A percentile compares a stretch with the other conserved stretches of the same genome.
Conservation (phyloP, 345 rosid genomes). For the Litchi chinensis region DNA sequence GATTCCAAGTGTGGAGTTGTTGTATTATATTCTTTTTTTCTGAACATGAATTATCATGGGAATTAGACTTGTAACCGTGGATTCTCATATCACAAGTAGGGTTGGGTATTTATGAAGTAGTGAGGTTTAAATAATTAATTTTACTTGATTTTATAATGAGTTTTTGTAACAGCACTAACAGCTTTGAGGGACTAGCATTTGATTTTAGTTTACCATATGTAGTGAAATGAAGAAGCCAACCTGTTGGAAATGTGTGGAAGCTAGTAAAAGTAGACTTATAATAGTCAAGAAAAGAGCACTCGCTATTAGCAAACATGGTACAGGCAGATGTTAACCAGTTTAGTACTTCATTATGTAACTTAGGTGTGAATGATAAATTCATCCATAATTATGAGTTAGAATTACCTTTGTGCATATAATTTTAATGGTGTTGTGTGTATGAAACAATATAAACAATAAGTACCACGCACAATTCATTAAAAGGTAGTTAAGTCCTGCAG, state of each 20-base stretch:
- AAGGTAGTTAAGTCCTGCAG: conserved; percentile 17
- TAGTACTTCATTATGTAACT: neutral
- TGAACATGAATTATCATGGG: neutral
- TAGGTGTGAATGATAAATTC: neutral
- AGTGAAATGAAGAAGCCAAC: neutral
- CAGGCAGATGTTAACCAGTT: neutral
- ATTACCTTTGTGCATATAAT: conserved; percentile 2
- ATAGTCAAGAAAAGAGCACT: neutral
- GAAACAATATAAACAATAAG: conserved; percentile 1
- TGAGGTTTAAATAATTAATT: neutral
- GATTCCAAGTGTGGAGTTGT: neutral
- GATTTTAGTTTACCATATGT: neutral
- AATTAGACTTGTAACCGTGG: neutral
- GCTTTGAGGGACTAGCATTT: neutral
- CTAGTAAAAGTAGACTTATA: neutral
- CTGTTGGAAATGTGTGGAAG: neutral
- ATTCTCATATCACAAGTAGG: neutral
- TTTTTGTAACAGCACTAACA: neutral
- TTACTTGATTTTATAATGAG: neutral
- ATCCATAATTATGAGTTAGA: conserved; percentile 9
- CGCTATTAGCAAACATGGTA: neutral
- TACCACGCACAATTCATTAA: neutral
- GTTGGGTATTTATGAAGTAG: neutral
- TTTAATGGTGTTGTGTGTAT: conserved; percentile 6
- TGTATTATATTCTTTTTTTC: neutral